Percentiles rank a stretch among this genome's conserved stretches.
Evolutionary conservation across 2,329 filamentous ascomycete species (phyloP).

Genomic region (Colletotrichum lupini): DNA sequence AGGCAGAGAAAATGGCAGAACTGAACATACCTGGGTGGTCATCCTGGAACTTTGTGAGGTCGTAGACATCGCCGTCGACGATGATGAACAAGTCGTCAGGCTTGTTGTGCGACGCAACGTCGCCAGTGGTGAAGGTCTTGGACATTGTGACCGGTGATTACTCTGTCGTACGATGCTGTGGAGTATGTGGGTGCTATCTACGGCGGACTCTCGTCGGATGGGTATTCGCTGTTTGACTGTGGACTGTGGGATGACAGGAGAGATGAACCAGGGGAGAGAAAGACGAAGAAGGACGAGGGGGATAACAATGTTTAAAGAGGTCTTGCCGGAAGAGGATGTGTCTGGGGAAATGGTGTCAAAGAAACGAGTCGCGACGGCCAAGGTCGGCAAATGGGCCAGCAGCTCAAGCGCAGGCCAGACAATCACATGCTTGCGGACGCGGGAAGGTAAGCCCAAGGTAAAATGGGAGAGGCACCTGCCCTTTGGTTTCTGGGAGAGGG

Average conservation of each 20-base stretch:
- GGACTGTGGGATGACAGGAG: neutral
- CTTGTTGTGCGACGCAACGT: conserved; percentile 94
- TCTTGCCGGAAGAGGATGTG: conserved; percentile 7
- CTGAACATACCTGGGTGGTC: conserved; percentile 79
- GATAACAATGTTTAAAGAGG: conserved; percentile 21
- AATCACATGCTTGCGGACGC: conserved; percentile 33
- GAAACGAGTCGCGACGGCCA: conserved; percentile 35
- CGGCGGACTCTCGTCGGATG: neutral
- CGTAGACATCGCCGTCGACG: conserved; percentile 95
- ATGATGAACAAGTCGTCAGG: conserved; percentile 87
- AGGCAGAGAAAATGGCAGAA: neutral
- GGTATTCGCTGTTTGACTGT: neutral
- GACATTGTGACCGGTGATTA: conserved; percentile 72
- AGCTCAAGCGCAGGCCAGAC: conserved; percentile 2
- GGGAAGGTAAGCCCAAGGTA: neutral
- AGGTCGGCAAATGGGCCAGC: conserved; percentile 26
- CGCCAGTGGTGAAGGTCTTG: conserved; percentile 83
- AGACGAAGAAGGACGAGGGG: neutral
- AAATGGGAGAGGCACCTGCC: neutral
- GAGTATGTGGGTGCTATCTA: neutral
- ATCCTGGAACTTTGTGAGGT: conserved; percentile 88
- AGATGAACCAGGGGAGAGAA: conserved; percentile 8
- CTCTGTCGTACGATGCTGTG: conserved; percentile 6
- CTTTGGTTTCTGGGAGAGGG: neutral
- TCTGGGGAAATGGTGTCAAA: conserved; percentile 25